phyloP scores from a whole-genome alignment of 2,329 filamentous ascomycete species.

The Paecilomyces variotii region DNA sequence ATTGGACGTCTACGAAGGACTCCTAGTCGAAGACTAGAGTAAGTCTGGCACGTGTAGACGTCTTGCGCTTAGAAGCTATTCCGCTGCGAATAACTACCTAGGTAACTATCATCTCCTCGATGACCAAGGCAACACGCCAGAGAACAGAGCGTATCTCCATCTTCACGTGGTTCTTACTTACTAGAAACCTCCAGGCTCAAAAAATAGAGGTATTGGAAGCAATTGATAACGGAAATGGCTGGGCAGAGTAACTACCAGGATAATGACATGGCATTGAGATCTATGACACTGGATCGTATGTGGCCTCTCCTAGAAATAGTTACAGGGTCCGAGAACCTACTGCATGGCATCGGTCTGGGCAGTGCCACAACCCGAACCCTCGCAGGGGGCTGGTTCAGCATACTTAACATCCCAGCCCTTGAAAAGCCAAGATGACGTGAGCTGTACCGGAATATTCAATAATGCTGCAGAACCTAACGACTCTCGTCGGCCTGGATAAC shows the following conservation, averaged over 20 bases:
- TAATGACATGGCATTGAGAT: neutral
- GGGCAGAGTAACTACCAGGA: neutral
- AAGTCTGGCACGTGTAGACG: no score
- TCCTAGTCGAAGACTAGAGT: no score
- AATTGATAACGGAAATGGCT: neutral
- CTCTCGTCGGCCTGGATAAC: neutral
- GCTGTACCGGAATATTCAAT: neutral
- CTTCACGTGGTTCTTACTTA: no score
- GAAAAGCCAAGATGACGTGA: neutral
- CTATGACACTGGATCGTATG: neutral
- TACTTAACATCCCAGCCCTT: neutral
- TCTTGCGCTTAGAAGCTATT: no score
- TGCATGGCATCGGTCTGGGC: neutral
- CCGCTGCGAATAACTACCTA: no score
- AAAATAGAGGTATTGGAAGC: neutral
- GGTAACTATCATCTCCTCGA: no score
- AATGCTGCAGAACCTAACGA: neutral
- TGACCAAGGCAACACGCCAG: no score
- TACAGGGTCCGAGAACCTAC: neutral
- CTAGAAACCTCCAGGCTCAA: neutral
- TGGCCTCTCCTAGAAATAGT: neutral
- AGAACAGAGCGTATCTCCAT: no score
- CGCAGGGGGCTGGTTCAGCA: neutral
- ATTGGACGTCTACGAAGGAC: neutral
- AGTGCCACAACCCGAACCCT: neutral